phyloP scores from a whole-genome alignment of 1,284 basidiomycete genomes.

The Cryptococcus sp. region DNA sequence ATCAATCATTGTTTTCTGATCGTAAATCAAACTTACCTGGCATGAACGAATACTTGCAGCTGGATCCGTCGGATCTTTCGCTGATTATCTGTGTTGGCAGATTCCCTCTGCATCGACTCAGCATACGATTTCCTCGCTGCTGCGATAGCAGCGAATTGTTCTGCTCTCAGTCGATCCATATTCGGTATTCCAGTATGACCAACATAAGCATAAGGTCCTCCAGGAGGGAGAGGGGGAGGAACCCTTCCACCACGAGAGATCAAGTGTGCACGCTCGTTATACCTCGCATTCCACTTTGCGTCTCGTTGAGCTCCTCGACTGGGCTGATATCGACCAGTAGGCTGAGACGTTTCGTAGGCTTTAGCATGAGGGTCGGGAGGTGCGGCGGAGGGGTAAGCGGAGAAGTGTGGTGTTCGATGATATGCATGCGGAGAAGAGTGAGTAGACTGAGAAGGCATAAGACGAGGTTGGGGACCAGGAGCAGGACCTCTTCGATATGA shows the following conservation, averaged over 20 bases:
- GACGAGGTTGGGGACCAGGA: background rate
- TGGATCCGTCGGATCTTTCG: constrained; percentile 22
- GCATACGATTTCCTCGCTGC: constrained; percentile 10
- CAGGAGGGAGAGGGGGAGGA: background rate
- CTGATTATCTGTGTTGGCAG: constrained; percentile 10
- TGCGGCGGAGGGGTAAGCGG: background rate
- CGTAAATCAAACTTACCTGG: constrained; percentile 14
- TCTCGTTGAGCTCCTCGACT: constrained; percentile 31
- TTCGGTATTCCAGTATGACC: background rate
- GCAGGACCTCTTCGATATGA: too few species aligned
- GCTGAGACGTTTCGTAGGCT: background rate
- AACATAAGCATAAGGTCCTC: background rate
- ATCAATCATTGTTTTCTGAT: background rate
- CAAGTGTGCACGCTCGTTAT: constrained; percentile 2
- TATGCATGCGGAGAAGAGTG: background rate
- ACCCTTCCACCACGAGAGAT: too few species aligned
- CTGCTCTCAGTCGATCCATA: constrained; percentile 5
- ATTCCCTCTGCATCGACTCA: background rate
- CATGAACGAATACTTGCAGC: constrained; percentile 33
- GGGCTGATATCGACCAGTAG: constrained; percentile 22
- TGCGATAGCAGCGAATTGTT: constrained; percentile 16
- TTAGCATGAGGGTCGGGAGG: background rate
- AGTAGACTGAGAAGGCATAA: background rate
- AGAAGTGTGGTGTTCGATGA: background rate
- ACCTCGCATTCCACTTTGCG: constrained; percentile 18